Evolutionary conservation across 257 asterid genomes (phyloP).

Genomic region (Catharanthus roseus): DNA sequence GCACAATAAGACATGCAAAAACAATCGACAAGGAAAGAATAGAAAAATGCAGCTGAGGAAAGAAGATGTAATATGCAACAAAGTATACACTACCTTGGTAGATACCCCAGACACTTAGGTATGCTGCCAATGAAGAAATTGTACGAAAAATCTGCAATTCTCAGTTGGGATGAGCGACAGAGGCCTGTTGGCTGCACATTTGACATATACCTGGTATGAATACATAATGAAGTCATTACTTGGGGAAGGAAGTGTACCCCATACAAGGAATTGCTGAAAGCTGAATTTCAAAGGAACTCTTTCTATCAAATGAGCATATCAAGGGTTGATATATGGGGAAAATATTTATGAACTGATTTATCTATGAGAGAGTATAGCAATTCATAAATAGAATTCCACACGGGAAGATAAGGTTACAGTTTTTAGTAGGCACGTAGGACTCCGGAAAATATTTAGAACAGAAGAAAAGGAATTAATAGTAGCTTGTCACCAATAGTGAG

Average conservation of each 20-base stretch:
- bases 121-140: slow-evolving; percentile 68
- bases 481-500: not conserved
- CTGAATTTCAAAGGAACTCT: not conserved
- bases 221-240: not conserved
- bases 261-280: not conserved
- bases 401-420: not conserved
- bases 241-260: not conserved
- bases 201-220: slow-evolving; percentile 45
- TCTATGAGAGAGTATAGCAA: not conserved
- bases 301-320: not conserved
- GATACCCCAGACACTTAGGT: slow-evolving; percentile 70
- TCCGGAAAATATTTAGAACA: not conserved
- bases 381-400: not conserved
- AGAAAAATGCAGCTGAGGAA: not conserved
- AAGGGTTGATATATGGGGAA: not conserved
- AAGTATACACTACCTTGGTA: slow-evolving; percentile 50
- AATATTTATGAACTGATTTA: too few species aligned
- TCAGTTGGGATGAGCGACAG: slow-evolving; percentile 61
- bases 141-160: slow-evolving; percentile 70
- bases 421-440: not conserved
- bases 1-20: not conserved
- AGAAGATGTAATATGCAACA: slow-evolving; percentile 9
- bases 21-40: slow-evolving; percentile 6
- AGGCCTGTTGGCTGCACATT: slow-evolving; percentile 50
- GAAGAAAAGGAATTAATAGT: not conserved